These are phyloP conservation scores for Dryadomyces quercivorus DNA, from an alignment of 2,329 filamentous ascomycete genomes.

Conservation along the genomic window DNA sequence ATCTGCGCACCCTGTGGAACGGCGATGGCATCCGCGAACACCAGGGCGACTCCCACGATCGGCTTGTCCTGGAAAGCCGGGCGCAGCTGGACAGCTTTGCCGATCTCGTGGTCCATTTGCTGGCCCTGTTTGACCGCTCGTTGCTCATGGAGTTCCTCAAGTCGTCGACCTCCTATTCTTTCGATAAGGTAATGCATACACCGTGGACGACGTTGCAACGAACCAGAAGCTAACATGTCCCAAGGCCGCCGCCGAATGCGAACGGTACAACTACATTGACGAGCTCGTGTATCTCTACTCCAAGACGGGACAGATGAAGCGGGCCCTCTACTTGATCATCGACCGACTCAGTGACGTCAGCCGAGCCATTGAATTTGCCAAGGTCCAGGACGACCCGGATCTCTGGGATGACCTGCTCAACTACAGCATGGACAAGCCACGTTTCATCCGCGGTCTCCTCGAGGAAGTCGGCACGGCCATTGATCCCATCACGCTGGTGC, in stretches of 20 bases:
- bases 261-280: constrained; percentile 67
- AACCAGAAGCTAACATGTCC: no score
- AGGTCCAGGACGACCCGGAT: constrained; percentile 82
- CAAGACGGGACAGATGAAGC: constrained; percentile 88
- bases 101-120: constrained; percentile 75
- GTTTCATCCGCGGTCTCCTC: constrained; percentile 82
- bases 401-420: constrained; percentile 90
- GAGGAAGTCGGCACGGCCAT: constrained; percentile 92
- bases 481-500: constrained; percentile 79
- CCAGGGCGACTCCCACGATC: constrained; percentile 40
- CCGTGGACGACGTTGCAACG: no score
- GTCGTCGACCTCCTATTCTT: constrained; percentile 74
- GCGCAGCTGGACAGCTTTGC: constrained; percentile 75
- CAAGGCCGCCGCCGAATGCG: constrained; percentile 63
- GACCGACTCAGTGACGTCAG: constrained; percentile 84
- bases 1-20: constrained; percentile 75
- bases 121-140: constrained; percentile 68
- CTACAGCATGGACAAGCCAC: constrained; percentile 95
- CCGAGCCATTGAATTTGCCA: constrained; percentile 88
- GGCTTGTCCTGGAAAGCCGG: constrained; percentile 44
- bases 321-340: constrained; percentile 84
- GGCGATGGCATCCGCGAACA: constrained; percentile 52
- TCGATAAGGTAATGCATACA: constrained; percentile 47
- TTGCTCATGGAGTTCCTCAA: constrained; percentile 82
- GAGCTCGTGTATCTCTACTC: constrained; percentile 94